Percentiles rank a stretch among this genome's conserved stretches.
phyloP scores from a whole-genome alignment of 345 rosid genomes.

The Zanthoxylum bungeanum region DNA sequence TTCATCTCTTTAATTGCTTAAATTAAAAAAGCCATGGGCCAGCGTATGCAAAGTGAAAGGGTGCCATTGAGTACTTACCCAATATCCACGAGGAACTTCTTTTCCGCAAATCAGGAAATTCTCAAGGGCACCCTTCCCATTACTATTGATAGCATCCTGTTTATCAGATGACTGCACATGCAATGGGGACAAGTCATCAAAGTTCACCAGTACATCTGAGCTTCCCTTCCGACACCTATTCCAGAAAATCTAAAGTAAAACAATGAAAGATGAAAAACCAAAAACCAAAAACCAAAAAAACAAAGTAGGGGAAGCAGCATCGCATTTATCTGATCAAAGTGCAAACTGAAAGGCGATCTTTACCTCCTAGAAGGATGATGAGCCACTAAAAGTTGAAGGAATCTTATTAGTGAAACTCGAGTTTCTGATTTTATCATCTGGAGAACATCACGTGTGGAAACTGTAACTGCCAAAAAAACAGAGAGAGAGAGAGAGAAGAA shows the following conservation, averaged over 20 bases:
- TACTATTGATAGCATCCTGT: constrained; percentile 25
- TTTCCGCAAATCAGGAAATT: constrained; percentile 81
- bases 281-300: neutral
- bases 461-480: constrained; percentile 11
- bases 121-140: constrained; percentile 34
- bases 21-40: neutral
- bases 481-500: constrained; percentile 3
- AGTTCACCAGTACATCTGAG: constrained; percentile 79
- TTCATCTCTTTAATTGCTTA: neutral
- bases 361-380: constrained; percentile 98
- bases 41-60: neutral
- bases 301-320: neutral
- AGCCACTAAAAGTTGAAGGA: constrained; percentile 80
- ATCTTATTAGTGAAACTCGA: constrained; percentile 66
- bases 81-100: constrained; percentile 96
- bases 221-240: constrained; percentile 94
- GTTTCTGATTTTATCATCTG: constrained; percentile 89
- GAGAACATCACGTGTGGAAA: constrained; percentile 5
- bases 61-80: constrained; percentile 46
- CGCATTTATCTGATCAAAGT: constrained; percentile 11
- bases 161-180: constrained; percentile 37
- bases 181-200: constrained; percentile 67
- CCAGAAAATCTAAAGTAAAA: constrained; percentile 30
- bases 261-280: constrained; percentile 22
- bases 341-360: constrained; percentile 4